These are phyloP conservation scores for Linderina pennispora DNA, from an alignment of 192 early-diverging fungal genomes.

Conservation along the genomic window DNA sequence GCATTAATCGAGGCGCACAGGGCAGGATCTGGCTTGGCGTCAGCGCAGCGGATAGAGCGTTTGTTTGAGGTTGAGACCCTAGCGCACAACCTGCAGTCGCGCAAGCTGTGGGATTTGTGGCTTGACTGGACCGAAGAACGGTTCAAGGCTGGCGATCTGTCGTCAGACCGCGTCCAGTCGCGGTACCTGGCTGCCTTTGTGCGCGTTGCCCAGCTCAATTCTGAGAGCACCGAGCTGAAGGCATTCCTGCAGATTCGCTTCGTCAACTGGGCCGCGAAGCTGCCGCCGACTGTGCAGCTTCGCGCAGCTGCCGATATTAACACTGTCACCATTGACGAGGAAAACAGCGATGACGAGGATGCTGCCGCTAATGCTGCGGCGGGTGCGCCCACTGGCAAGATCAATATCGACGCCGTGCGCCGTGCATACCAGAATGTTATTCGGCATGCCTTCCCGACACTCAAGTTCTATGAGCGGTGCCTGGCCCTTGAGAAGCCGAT, in stretches of 20 bases:
- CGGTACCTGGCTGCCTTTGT: conserved; percentile 46
- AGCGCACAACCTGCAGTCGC: conserved; percentile 23
- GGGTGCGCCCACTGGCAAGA: background rate
- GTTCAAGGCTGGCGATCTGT: background rate
- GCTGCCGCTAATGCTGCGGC: background rate
- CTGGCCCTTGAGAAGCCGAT: conserved; percentile 58
- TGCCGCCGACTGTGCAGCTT: conserved; percentile 9
- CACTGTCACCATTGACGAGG: conserved; percentile 7
- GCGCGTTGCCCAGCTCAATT: conserved; percentile 43
- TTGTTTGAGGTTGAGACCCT: conserved; percentile 41
- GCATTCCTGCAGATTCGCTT: conserved; percentile 50
- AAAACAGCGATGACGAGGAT: conserved; percentile 9
- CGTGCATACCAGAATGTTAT: conserved; percentile 45
- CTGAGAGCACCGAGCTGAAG: conserved; percentile 45
- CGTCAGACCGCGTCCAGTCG: conserved; percentile 40
- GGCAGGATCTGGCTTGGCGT: background rate
- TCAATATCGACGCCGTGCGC: conserved; percentile 45
- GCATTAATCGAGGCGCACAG: background rate
- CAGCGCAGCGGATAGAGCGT: conserved; percentile 28
- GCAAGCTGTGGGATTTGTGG: conserved; percentile 38
- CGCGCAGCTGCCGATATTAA: conserved; percentile 2
- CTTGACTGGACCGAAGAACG: conserved; percentile 30
- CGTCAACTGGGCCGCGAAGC: conserved; percentile 50
- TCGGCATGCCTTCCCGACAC: conserved; percentile 53
- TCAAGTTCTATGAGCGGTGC: conserved; percentile 56